Evolutionary conservation across 2,329 filamentous ascomycete genomes (phyloP), one percentile per base, ranked within the genome.

Genomic region (Pyrenophora teres): DNA sequence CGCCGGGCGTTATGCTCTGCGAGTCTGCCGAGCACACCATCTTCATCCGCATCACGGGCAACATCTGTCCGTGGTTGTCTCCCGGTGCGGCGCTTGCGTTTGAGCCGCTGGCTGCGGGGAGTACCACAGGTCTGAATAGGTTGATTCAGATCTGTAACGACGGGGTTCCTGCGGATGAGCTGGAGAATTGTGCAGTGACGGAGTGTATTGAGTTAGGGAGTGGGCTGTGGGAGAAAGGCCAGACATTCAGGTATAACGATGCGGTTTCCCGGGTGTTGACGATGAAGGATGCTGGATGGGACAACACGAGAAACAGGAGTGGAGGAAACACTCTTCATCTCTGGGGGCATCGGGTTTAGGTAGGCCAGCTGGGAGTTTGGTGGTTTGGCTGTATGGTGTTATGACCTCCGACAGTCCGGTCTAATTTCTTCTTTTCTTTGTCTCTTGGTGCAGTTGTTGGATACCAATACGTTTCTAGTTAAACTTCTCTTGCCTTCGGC

Each of bases 121-220:
- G 49, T 15, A 47, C 52, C 4, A 66, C 62, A n/a, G 64, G 64
- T 0, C 40, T 73, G 7, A 70, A 72, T 35, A 57, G 67, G 4
- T 30, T 73, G 30, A 71, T 73, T 10, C 59, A 65, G 38, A 60
- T 70, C 23, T 64, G 62, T 18, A 64, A 68, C 10, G 62, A 65
- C 8, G 55, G 59, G 2, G 43, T 50, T n/a, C 23, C 40, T 0
- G 39, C 40, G 0, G 63, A 60, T 4, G 64, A 69, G n/a, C 62
- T 60, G 21, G 58, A 67, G 40, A 67, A 68, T 6, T 64, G 59
- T 38, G 69, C 66, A 0, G 43, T 73, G 9, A 70, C 66, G 0
- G 68, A 73, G 60, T 71, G 68, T 33, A 65, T 70, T 44, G 70
- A 73, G 56, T 46, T 70, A 48, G 69, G 66, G 2, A 69, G 64